phyloP scores from a whole-genome alignment of 2,329 filamentous ascomycete genomes.

The Harringtonia aguacate region DNA sequence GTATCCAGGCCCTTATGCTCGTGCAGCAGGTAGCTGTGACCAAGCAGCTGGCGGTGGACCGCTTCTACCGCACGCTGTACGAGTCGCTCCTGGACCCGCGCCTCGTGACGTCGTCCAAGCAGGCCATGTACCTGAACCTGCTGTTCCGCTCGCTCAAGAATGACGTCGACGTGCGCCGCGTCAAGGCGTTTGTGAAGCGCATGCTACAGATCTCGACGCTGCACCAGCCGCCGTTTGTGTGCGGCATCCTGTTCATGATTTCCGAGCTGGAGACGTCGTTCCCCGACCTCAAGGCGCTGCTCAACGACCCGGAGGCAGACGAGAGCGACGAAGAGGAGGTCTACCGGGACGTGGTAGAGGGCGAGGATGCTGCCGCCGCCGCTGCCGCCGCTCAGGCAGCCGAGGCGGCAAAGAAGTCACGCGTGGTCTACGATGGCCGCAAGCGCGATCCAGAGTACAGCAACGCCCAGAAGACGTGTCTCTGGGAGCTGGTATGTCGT shows the following conservation, averaged over 20 bases:
- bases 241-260: conserved; percentile 83
- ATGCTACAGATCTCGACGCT: conserved; percentile 78
- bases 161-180: conserved; percentile 79
- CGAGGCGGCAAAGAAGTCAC: conserved; percentile 11
- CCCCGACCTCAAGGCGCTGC: conserved; percentile 65
- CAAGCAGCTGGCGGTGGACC: conserved; percentile 72
- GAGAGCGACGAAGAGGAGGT: conserved; percentile 63
- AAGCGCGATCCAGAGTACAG: conserved; percentile 89
- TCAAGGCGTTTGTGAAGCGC: conserved; percentile 93
- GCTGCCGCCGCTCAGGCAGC: too few species aligned
- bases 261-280: conserved; percentile 71
- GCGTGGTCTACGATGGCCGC: conserved; percentile 61
- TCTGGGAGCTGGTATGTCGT: conserved; percentile 91
- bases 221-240: conserved; percentile 87
- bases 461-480: conserved; percentile 83
- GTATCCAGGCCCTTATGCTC: conserved; percentile 86
- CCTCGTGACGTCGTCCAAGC: conserved; percentile 82
- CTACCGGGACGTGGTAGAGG: conserved; percentile 35
- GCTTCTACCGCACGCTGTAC: conserved; percentile 92
- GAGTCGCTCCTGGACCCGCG: conserved; percentile 89
- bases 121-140: conserved; percentile 88
- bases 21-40: conserved; percentile 83
- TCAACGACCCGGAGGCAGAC: conserved; percentile 69
- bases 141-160: conserved; percentile 80
- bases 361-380: conserved; percentile 40